A percentile compares a stretch with the other conserved stretches of the same genome.
These are phyloP conservation scores for Clavariopsis aquatica DNA, from an alignment of 495 filamentous ascomycete species.

Conservation along the genomic window DNA sequence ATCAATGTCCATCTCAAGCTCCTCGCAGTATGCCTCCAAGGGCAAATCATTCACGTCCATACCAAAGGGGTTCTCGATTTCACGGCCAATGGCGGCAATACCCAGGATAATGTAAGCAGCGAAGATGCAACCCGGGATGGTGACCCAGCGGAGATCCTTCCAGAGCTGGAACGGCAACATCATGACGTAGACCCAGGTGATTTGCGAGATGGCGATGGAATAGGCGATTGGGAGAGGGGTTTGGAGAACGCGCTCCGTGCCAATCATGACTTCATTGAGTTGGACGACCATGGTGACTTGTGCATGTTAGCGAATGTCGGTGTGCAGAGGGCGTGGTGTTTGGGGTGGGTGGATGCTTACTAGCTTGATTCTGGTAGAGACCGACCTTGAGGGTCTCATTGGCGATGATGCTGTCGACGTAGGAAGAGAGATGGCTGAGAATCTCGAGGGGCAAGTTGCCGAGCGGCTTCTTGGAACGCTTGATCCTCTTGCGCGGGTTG, in stretches of 20 bases:
- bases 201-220: conserved; percentile 82
- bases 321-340: not conserved
- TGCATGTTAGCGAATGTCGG: not conserved
- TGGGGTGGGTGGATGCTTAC: conserved; percentile 8
- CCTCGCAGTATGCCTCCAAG: conserved; percentile 74
- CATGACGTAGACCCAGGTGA: conserved; percentile 85
- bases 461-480: conserved; percentile 43
- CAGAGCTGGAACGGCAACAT: conserved; percentile 84
- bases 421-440: conserved; percentile 39
- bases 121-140: conserved; percentile 80
- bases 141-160: conserved; percentile 64
- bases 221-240: conserved; percentile 86
- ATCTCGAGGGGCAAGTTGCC: conserved; percentile 45
- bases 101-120: conserved; percentile 85
- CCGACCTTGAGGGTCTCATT: conserved; percentile 59
- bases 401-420: conserved; percentile 37
- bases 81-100: conserved; percentile 64
- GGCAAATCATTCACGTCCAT: conserved; percentile 86
- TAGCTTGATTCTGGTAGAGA: conserved; percentile 41
- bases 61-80: conserved; percentile 94
- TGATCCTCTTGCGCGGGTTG: conserved; percentile 42
- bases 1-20: conserved; percentile 73
- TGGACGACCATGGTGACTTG: conserved; percentile 47
- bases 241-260: conserved; percentile 78
- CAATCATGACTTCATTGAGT: conserved; percentile 73